Evolutionary conservation across 805 yeast genomes (phyloP).

Genomic region (Myxozyma neglecta): DNA sequence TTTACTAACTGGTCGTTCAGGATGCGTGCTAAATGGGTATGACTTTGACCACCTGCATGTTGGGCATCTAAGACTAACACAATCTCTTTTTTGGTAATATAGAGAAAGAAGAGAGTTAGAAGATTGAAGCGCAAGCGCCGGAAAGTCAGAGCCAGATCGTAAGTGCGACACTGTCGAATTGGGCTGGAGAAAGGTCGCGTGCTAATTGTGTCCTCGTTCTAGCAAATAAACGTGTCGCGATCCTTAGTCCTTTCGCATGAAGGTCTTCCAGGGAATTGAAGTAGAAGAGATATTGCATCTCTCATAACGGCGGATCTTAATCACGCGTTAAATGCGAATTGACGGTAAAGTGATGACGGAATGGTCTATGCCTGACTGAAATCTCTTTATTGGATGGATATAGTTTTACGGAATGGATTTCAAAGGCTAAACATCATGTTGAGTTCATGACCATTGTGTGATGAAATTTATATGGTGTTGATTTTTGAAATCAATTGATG

Average conservation of each 20-base stretch:
- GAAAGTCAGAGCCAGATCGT: conserved; percentile 99
- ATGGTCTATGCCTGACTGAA: neutral
- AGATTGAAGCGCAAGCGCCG: conserved; percentile 99
- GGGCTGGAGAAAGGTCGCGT: neutral
- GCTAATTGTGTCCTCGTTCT: conserved; percentile 13
- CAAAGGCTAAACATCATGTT: neutral
- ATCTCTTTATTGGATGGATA: conserved; percentile 2
- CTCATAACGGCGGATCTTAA: conserved; percentile 1
- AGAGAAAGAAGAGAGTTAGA: conserved; percentile 99
- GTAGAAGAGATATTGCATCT: neutral
- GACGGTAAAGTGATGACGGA: neutral
- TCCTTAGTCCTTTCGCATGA: conserved; percentile 6
- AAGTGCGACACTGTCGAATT: neutral
- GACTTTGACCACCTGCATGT: neutral
- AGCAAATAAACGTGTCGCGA: conserved; percentile 24
- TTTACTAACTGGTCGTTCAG: conserved; percentile 12
- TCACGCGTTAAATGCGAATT: neutral
- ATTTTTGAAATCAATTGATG: no score
- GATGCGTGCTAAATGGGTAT: conserved; percentile 34
- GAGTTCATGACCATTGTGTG: no score
- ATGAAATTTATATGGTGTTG: no score
- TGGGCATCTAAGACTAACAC: neutral
- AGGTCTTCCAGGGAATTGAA: conserved; percentile 4
- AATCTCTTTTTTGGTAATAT: conserved; percentile 5
- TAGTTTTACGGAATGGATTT: neutral